Conservation (phyloP, 2,329 filamentous ascomycete species). For the Aspergillus sp. region DNA sequence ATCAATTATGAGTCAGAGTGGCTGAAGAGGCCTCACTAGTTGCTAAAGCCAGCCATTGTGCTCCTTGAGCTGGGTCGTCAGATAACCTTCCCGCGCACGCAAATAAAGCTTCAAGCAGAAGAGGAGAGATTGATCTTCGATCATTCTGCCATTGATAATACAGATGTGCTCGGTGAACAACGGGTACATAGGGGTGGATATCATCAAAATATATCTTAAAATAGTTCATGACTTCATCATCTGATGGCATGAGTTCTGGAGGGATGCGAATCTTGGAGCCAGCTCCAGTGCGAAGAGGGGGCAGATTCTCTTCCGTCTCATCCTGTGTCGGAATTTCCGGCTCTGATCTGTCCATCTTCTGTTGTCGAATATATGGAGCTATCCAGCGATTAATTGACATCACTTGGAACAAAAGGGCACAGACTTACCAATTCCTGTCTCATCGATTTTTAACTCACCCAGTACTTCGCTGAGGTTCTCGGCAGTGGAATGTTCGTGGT, state of each 20-base stretch:
- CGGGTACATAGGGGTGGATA: constrained; percentile 89
- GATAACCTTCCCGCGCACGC: constrained; percentile 82
- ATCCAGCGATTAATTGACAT: not conserved
- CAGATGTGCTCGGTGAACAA: constrained; percentile 77
- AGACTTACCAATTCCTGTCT: constrained; percentile 74
- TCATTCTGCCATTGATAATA: constrained; percentile 88
- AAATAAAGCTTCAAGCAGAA: constrained; percentile 87
- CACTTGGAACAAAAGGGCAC: not conserved
- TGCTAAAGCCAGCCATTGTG: constrained; percentile 89
- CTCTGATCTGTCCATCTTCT: constrained; percentile 51
- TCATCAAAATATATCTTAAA: constrained; percentile 89
- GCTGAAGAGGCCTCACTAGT: constrained; percentile 61
- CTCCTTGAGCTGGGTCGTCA: constrained; percentile 78
- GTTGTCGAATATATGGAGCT: constrained; percentile 82
- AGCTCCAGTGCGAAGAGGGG: constrained; percentile 65
- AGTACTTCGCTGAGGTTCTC: constrained; percentile 76
- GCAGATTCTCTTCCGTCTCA: constrained; percentile 70
- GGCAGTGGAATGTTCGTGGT: constrained; percentile 65
- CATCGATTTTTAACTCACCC: constrained; percentile 83
- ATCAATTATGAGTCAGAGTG: constrained; percentile 2
- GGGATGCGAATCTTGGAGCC: constrained; percentile 84
- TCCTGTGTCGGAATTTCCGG: constrained; percentile 61
- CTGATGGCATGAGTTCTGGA: constrained; percentile 86
- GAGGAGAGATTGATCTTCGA: constrained; percentile 79
- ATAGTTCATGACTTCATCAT: constrained; percentile 77